phyloP scores from a whole-genome alignment of 768 basidiomycete species.

The Termitomyces sp. region DNA sequence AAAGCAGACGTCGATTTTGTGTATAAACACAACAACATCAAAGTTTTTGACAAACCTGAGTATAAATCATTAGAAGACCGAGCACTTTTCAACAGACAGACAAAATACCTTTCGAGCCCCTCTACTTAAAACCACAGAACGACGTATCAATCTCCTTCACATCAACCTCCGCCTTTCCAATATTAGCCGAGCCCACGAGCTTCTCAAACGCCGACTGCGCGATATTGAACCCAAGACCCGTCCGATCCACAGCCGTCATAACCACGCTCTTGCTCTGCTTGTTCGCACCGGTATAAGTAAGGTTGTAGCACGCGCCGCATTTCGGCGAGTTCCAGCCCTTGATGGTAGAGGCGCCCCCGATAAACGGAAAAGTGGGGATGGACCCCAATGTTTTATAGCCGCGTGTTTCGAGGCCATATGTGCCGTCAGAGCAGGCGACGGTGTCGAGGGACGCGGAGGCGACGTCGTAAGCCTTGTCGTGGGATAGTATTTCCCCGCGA shows the following conservation, averaged over 20 bases:
- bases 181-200: conserved; percentile 15
- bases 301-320: conserved; percentile 51
- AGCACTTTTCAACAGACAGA: neutral
- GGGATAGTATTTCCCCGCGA: conserved; percentile 19
- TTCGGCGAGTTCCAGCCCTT: conserved; percentile 38
- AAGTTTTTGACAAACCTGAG: neutral
- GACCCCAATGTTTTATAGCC: conserved; percentile 38
- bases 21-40: neutral
- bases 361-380: conserved; percentile 47
- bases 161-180: conserved; percentile 10
- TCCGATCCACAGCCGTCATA: conserved; percentile 42
- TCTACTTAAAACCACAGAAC: conserved; percentile 13
- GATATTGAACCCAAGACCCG: conserved; percentile 17
- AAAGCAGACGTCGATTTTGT: no score
- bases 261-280: conserved; percentile 25
- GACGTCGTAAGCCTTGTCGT: conserved; percentile 37
- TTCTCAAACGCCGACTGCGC: conserved; percentile 24
- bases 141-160: conserved; percentile 4
- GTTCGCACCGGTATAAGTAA: conserved; percentile 31
- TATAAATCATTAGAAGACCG: neutral
- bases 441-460: conserved; percentile 22
- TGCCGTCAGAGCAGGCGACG: conserved; percentile 48
- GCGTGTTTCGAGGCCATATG: conserved; percentile 34
- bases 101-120: neutral
- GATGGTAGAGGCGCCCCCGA: conserved; percentile 43